Conservation (phyloP, 1,284 basidiomycete genomes). For the Volvariella volvacea region DNA sequence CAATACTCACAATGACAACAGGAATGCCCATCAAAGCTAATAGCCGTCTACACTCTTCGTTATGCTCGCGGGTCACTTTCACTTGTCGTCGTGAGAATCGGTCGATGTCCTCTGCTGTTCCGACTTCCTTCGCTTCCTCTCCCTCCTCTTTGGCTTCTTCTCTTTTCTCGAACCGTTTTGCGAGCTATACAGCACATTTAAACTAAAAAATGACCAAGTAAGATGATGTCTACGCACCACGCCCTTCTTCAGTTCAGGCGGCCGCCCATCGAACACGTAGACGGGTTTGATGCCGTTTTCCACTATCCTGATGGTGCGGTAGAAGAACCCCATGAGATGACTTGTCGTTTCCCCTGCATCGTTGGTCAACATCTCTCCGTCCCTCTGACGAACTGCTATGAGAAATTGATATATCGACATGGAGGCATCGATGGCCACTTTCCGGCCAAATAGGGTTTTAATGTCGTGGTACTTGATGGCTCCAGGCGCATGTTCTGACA, state of each 20-base stretch:
- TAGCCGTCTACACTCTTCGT: slow-evolving; percentile 89
- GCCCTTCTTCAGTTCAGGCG: slow-evolving; percentile 93
- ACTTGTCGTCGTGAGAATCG: slow-evolving; percentile 89
- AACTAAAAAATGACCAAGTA: too few relatives aligned
- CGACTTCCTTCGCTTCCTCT: slow-evolving; percentile 94
- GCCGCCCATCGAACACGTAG: slow-evolving; percentile 98
- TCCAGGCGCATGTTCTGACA: slow-evolving; percentile 85
- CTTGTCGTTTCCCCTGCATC: slow-evolving; percentile 96
- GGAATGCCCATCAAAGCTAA: slow-evolving; percentile 97
- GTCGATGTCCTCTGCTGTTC: slow-evolving; percentile 90
- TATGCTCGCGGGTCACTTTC: slow-evolving; percentile 93
- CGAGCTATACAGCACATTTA: slow-evolving; percentile 67
- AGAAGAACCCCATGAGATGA: slow-evolving; percentile 98
- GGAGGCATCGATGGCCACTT: slow-evolving; percentile 98
- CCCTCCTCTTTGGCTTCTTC: slow-evolving; percentile 93
- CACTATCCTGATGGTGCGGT: slow-evolving; percentile 95
- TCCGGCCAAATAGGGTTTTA: slow-evolving; percentile 94
- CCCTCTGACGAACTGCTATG: slow-evolving; percentile 93
- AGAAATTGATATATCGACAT: slow-evolving; percentile 97
- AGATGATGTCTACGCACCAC: slow-evolving; percentile 68
- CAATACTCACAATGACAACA: slow-evolving; percentile 67
- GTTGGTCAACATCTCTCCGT: slow-evolving; percentile 95
- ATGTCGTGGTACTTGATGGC: slow-evolving; percentile 92
- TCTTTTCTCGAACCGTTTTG: slow-evolving; percentile 86
- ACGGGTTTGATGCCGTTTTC: slow-evolving; percentile 98